These are phyloP conservation scores for Pythium folliculosum DNA, from an alignment of 352 stramenopile genomes.

Conservation along the genomic window DNA sequence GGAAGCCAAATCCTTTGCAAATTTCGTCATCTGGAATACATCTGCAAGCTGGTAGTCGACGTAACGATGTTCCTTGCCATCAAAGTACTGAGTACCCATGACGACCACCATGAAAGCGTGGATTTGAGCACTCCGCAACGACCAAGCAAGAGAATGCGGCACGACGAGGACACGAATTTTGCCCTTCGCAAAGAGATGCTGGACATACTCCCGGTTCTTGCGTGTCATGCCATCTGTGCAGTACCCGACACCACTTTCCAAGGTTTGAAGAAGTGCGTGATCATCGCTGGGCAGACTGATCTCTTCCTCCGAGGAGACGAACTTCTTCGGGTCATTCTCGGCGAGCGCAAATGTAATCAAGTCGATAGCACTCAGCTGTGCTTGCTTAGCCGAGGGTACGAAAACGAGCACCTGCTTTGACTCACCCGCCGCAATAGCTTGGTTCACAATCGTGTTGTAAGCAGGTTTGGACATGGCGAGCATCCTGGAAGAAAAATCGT, in stretches of 20 bases:
- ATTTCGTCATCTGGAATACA: conserved; percentile 98
- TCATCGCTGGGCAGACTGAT: conserved; percentile 79
- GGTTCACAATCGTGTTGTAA: conserved; percentile 94
- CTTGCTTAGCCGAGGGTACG: conserved; percentile 97
- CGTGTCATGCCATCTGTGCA: conserved; percentile 93
- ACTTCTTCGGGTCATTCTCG: conserved; percentile 77
- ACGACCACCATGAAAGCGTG: conserved; percentile 95
- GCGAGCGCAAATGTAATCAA: conserved; percentile 96
- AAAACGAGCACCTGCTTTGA: conserved; percentile 96
- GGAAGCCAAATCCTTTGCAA: conserved; percentile 47
- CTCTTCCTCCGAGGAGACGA: conserved; percentile 43
- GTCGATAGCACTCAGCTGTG: conserved; percentile 98
- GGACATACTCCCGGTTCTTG: conserved; percentile 90
- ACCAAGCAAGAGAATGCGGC: conserved; percentile 94
- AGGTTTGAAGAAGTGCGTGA: conserved; percentile 91
- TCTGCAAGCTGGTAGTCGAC: conserved; percentile 98
- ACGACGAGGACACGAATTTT: conserved; percentile 94
- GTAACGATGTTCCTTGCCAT: conserved; percentile 94
- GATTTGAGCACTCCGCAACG: conserved; percentile 66
- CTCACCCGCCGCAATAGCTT: conserved; percentile 40
- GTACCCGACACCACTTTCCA: conserved; percentile 95
- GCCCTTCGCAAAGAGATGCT: conserved; percentile 86
- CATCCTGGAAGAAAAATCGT: conserved; percentile 96
- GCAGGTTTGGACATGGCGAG: conserved; percentile 98
- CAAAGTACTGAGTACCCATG: conserved; percentile 98